Conservation (phyloP, 495 filamentous ascomycete genomes). For the Penicillium fimorum region DNA sequence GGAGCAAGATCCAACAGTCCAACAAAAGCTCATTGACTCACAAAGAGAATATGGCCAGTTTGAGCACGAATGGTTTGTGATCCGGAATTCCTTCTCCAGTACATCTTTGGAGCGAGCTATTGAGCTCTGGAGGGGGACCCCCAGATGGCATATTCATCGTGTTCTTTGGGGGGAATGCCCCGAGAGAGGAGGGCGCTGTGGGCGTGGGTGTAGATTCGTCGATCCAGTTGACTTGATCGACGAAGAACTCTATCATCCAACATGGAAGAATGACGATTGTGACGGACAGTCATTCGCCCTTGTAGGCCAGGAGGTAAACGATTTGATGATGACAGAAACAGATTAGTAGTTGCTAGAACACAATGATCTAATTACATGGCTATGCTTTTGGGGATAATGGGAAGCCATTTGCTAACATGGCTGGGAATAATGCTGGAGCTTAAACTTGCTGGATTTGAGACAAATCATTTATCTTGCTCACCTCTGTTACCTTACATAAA, state of each 20-base stretch:
- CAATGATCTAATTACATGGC: not conserved
- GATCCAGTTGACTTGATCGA: conserved; percentile 3
- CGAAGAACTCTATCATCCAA: not conserved
- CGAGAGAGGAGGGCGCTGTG: conserved; percentile 7
- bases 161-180: conserved; percentile 6
- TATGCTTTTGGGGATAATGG: not conserved
- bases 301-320: not conserved
- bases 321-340: not conserved
- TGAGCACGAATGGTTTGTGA: not conserved
- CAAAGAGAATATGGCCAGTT: not conserved
- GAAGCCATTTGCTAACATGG: not conserved
- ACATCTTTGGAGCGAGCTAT: not conserved
- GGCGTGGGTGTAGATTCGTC: conserved; percentile 6
- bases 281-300: not conserved
- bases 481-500: not conserved
- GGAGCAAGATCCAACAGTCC: not conserved
- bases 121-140: not conserved
- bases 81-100: not conserved
- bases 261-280: not conserved
- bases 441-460: not conserved
- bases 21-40: not conserved
- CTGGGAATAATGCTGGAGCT: not conserved
- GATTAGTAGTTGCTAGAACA: not conserved
- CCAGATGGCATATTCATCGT: conserved; percentile 11
- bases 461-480: not conserved